Base-by-base conservation (phyloP, 169 alveolate genomes). In the Plasmodium billcollinsi region DNA sequence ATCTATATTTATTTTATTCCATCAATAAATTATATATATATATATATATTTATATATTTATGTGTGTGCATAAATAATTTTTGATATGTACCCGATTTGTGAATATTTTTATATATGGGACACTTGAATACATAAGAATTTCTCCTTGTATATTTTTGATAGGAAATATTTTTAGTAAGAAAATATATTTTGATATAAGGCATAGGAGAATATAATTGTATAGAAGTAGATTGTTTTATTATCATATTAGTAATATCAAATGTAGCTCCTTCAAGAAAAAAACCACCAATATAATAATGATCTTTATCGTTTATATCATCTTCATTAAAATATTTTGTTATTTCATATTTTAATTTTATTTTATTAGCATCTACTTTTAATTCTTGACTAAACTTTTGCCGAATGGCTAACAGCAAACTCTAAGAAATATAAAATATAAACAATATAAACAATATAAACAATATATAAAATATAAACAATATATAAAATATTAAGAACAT, bases 31-130 rank as follows among this genome's bases (percentile, higher is more conserved):
- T 12, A 61, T 24, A 61, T 12, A 20, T 61, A 24, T 59, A 20
- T 59, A 15, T 59, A 20, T 59, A 0, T 59, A 15, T 59, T 0
- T 59, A 3, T 59, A n/a, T 67, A 43, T 67, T 15, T 67, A 50
- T 20, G 15, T 18, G 21, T 59, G 59, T 8, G 2, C 12, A 21
- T 56, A n/a, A 6, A n/a, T 5, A 18, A 56, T 14, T 18, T 56
- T 56, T 14, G 21, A 18, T 14, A 20, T 56, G 5, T 67, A 78
- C 89, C 89, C 43, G 78, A 65, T 78, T 78, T 78, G 39, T 78
- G 75, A 58, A 78, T 78, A 49, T 78, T 65, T 47, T 78, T 78
- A 45, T 78, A 78, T 65, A 78, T 78, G 69, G 89, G 89, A 29
- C 89, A 78, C 21, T 78, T 78, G 76, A 78, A 78, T 14, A 78